These are phyloP conservation scores for Nematocida minor DNA, from an alignment of 371 early-diverging fungal species.

Conservation along the genomic window DNA sequence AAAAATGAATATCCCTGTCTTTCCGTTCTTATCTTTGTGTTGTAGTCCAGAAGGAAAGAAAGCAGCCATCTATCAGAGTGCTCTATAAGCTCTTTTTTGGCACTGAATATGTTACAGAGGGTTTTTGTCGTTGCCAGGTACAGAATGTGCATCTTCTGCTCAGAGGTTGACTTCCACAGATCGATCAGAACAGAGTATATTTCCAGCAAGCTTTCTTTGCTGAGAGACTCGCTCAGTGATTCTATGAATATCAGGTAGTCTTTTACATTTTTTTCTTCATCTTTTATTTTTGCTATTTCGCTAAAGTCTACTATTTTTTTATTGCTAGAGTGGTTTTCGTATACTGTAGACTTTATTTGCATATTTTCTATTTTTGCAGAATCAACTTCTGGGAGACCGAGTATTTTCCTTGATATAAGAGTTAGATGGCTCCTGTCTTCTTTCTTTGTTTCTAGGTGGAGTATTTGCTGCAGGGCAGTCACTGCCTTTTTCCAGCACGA, in stretches of 20 bases:
- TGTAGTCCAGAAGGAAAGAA: constrained; percentile 10
- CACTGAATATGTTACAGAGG: constrained; percentile 2
- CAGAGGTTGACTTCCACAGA: background rate
- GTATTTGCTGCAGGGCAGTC: background rate
- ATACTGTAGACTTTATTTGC: background rate
- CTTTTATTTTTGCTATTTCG: background rate
- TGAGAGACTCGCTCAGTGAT: background rate
- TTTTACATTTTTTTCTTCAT: constrained; percentile 14
- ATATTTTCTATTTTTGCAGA: background rate
- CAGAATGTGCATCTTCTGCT: background rate
- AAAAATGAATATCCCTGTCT: constrained; percentile 15
- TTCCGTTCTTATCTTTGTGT: constrained; percentile 6
- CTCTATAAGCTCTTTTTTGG: background rate
- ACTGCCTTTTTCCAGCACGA: background rate
- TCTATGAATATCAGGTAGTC: constrained; percentile 28
- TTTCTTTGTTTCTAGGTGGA: background rate
- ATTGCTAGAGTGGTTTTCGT: background rate
- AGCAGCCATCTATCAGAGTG: constrained; percentile 1
- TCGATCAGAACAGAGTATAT: constrained; percentile 16
- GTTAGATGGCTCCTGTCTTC: background rate
- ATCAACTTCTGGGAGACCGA: constrained; percentile 11
- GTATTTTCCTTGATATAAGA: background rate
- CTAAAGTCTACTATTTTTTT: background rate
- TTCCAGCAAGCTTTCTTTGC: background rate
- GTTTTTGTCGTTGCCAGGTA: constrained; percentile 22